These are phyloP conservation scores for Cyberlindnera bimundalis DNA, from an alignment of 805 yeast genomes.

Conservation along the genomic window DNA sequence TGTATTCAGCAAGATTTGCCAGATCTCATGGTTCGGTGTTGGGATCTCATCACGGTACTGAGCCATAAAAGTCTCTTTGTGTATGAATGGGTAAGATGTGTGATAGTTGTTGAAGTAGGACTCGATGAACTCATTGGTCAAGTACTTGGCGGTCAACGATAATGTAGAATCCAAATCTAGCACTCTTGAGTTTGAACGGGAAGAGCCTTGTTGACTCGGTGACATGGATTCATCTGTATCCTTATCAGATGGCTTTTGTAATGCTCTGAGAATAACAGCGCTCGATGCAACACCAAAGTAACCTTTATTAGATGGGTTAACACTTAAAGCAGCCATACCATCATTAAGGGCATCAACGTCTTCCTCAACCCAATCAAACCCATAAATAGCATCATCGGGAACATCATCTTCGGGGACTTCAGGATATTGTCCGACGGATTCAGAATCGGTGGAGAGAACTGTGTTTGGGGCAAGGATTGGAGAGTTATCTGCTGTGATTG, in stretches of 20 bases:
- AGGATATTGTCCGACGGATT: conserved; percentile 23
- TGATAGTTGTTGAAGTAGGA: conserved; percentile 59
- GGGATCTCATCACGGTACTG: conserved; percentile 41
- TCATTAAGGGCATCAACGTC: conserved; percentile 42
- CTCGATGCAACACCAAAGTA: conserved; percentile 65
- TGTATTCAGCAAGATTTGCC: conserved; percentile 53
- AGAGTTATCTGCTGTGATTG: neutral
- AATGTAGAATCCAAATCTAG: conserved; percentile 26
- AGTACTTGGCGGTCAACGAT: conserved; percentile 28
- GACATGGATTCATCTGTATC: conserved; percentile 20
- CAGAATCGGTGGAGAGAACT: conserved; percentile 10
- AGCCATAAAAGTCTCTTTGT: conserved; percentile 50
- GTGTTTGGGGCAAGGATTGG: conserved; percentile 3
- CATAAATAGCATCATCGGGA: conserved; percentile 45
- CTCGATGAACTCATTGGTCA: conserved; percentile 38
- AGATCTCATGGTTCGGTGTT: conserved; percentile 41
- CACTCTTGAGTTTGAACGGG: conserved; percentile 25
- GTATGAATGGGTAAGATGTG: conserved; percentile 57
- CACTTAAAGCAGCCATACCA: conserved; percentile 63
- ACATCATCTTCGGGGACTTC: conserved; percentile 33
- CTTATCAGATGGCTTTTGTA: conserved; percentile 35
- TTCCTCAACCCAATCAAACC: conserved; percentile 60
- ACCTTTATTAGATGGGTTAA: conserved; percentile 51
- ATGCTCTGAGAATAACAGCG: conserved; percentile 48
- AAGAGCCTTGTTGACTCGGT: conserved; percentile 20